Evolutionary conservation across 805 yeast species (phyloP).

Genomic region (Myxozyma mucilagina): DNA sequence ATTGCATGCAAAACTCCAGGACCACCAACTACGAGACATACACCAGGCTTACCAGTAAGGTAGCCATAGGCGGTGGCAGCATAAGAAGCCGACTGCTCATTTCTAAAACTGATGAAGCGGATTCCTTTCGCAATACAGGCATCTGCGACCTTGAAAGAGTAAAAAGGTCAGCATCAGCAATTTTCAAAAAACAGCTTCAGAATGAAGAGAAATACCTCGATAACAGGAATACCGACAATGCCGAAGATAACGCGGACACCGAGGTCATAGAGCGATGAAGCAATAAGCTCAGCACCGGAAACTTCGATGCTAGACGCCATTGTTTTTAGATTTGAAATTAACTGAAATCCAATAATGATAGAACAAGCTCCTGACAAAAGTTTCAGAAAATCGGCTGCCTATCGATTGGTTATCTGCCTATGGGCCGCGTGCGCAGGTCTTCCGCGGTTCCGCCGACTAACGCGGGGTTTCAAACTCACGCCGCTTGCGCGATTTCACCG

Average conservation of each 20-base stretch:
- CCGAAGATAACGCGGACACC: constrained; percentile 65
- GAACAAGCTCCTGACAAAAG: too few relatives aligned
- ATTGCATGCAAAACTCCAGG: constrained; percentile 70
- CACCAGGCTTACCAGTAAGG: constrained; percentile 64
- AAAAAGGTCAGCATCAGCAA: not conserved
- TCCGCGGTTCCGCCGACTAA: not conserved
- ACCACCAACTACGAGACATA: constrained; percentile 70
- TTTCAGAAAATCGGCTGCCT: not conserved
- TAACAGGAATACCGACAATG: constrained; percentile 73
- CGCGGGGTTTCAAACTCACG: constrained; percentile 1
- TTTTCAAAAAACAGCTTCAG: not conserved
- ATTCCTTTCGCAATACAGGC: constrained; percentile 56
- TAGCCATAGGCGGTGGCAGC: constrained; percentile 75
- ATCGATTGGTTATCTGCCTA: not conserved
- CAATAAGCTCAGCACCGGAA: constrained; percentile 47
- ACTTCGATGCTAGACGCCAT: constrained; percentile 10
- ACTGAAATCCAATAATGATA: too few relatives aligned
- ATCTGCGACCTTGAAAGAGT: constrained; percentile 47
- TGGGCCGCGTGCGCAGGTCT: not conserved
- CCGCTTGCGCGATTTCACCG: not conserved
- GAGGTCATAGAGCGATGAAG: constrained; percentile 48
- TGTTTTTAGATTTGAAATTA: not conserved
- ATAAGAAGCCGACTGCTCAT: constrained; percentile 73
- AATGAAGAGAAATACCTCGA: constrained; percentile 47
- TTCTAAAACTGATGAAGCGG: constrained; percentile 60